Base-by-base conservation (phyloP, 257 asterid genomes). In the Penstemon barbatus region DNA sequence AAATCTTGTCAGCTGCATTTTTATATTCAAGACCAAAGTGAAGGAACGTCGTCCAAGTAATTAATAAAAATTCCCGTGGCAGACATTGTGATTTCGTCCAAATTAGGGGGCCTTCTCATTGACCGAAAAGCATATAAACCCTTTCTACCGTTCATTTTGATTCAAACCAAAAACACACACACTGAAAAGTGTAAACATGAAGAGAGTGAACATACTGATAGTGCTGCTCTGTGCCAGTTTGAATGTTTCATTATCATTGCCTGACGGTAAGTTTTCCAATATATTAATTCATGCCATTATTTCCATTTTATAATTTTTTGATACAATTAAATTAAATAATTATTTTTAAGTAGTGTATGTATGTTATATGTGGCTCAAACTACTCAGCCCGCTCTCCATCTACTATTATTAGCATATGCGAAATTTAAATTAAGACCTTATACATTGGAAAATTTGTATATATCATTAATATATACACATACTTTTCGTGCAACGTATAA, bases 51-150 rank as follows among this genome's bases (percentile, higher is more conserved):
- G 33, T 25, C 33, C 33, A 46, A 9, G 52, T 57, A 60, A 13
- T 61, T 19, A 38, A 10, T 38, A 66, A 11, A 68, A 43, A 36
- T 46, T 12, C 19, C 3, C 61, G 61, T 78, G 89, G 86, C 83
- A 83, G 13, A 6, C 0, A 18, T 65, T 37, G 85, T 69, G 5
- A 73, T 65, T 78, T 63, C 12, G 7, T 46, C 63, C 4, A 70
- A 68, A 54, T 9, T 15, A 7, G 36, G 38, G 83, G 77, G 74
- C 42, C 44, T 65, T 71, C 72, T 81, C 18, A n/a, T 7, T 2
- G 2, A 19, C 12, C 39, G 13, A 77, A 64, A 41, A 38, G 19
- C 82, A 85, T 84, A 90, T 61, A 89, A 81, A 18, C 70, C 83
- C 74, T 43, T 49, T 59, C 44, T n/a, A 36, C 25, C 75, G 36